Evolutionary conservation across 192 early-diverging fungal species (phyloP).

Genomic region (Coemansia erecta): DNA sequence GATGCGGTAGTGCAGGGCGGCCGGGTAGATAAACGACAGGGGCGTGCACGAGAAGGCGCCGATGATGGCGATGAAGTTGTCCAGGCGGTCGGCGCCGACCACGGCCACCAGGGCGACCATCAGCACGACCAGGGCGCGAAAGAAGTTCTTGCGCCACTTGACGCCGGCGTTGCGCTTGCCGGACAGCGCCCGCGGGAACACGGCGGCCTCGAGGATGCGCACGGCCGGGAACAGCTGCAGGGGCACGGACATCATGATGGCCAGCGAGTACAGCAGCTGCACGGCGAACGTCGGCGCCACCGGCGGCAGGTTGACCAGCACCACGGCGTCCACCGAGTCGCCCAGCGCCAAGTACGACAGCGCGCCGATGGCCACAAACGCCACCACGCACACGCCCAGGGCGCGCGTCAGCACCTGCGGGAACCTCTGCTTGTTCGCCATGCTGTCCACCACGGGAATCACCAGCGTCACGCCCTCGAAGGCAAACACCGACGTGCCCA

Average conservation of each 20-base stretch:
- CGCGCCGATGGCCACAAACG: slow-evolving; percentile 78
- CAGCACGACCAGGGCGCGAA: slow-evolving; percentile 64
- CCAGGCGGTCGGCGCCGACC: slow-evolving; percentile 74
- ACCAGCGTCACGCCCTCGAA: slow-evolving; percentile 88
- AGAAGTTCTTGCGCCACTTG: slow-evolving; percentile 87
- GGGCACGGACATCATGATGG: slow-evolving; percentile 92
- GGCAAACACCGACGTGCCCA: slow-evolving; percentile 92
- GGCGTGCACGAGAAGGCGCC: slow-evolving; percentile 78
- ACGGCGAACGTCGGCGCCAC: slow-evolving; percentile 61
- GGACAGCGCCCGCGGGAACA: slow-evolving; percentile 71
- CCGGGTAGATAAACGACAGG: slow-evolving; percentile 82
- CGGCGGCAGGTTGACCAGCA: slow-evolving; percentile 82
- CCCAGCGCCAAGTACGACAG: slow-evolving; percentile 87
- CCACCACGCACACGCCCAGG: slow-evolving; percentile 72
- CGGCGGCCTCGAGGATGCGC: slow-evolving; percentile 81
- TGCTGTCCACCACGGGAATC: slow-evolving; percentile 68
- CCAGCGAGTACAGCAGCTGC: slow-evolving; percentile 87
- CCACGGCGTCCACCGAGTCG: slow-evolving; percentile 77
- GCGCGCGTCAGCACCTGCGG: slow-evolving; percentile 70
- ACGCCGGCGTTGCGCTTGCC: slow-evolving; percentile 74
- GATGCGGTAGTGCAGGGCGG: slow-evolving; percentile 75
- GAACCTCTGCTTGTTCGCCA: slow-evolving; percentile 87
- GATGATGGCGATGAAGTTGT: slow-evolving; percentile 83
- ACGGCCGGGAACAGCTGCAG: slow-evolving; percentile 90
- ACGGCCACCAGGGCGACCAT: slow-evolving; percentile 73